A percentile compares a stretch with the other conserved stretches of the same genome.
These are phyloP conservation scores for Volvox africanus DNA, from an alignment of 139 green algal genomes.

Conservation along the genomic window DNA sequence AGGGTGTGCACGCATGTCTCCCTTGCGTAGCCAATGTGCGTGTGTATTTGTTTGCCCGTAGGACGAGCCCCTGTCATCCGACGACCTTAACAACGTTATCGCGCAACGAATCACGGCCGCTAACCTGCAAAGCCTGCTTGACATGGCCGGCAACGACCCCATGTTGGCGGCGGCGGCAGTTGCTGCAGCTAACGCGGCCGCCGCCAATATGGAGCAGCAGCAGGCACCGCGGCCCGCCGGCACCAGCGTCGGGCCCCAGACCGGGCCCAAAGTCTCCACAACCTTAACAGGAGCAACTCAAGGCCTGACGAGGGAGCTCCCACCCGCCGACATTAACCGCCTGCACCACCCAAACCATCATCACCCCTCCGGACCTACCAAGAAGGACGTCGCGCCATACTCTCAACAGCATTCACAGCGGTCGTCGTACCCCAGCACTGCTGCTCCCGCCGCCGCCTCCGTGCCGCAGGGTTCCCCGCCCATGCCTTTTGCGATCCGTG, in stretches of 20 bases:
- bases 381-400: not conserved
- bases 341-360: not conserved
- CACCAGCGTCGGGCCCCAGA: not conserved
- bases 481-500: not conserved
- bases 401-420: not conserved
- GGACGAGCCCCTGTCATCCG: constrained; percentile 13
- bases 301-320: not conserved
- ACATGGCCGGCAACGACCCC: not conserved
- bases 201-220: not conserved
- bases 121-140: not conserved
- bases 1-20: no score
- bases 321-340: not conserved
- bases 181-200: not conserved
- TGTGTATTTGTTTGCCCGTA: not conserved
- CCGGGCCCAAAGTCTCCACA: not conserved
- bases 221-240: not conserved
- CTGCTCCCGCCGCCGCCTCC: not conserved
- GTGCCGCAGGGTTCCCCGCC: not conserved
- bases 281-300: not conserved
- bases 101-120: not conserved
- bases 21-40: no score
- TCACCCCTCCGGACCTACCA: not conserved
- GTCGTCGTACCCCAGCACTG: not conserved
- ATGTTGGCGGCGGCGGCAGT: not conserved
- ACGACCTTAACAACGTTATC: constrained; percentile 35